These are phyloP conservation scores for Oryza australiensis DNA, from an alignment of 176 grass and related monocot species.

Conservation along the genomic window DNA sequence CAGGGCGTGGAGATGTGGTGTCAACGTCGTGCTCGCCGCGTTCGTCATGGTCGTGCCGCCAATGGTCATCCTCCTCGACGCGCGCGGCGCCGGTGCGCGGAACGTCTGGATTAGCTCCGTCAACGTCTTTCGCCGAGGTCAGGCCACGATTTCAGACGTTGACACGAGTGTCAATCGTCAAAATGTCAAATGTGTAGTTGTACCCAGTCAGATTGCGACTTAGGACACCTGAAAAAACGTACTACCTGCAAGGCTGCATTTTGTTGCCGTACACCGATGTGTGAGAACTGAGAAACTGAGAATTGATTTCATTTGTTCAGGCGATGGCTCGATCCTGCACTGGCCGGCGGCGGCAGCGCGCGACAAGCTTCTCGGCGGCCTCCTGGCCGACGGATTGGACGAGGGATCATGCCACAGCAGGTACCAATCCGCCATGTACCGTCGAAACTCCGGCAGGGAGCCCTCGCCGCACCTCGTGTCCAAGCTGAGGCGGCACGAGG, in stretches of 20 bases:
- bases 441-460: slow-evolving; percentile 13
- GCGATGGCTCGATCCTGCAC: not conserved
- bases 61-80: slow-evolving; percentile 26
- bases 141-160: not conserved
- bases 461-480: slow-evolving; percentile 46
- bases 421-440: slow-evolving; percentile 60
- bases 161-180: no score
- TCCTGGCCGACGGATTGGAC: slow-evolving; percentile 43
- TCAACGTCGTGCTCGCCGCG: slow-evolving; percentile 17
- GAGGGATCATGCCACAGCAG: slow-evolving; percentile 49
- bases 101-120: slow-evolving; percentile 27
- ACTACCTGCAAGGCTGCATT: not conserved
- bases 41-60: slow-evolving; percentile 32
- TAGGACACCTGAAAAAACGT: not conserved
- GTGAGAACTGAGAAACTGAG: not conserved
- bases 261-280: not conserved
- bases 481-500: slow-evolving; percentile 54
- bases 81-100: not conserved
- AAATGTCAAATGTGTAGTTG: not conserved
- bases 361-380: slow-evolving; percentile 58
- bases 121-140: not conserved
- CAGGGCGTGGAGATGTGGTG: not conserved
- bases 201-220: not conserved
- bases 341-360: not conserved
- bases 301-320: slow-evolving; percentile 5